Percentiles rank a stretch among this genome's conserved stretches.
phyloP scores from a whole-genome alignment of 495 filamentous ascomycete genomes.

The Cairneyella variabilis region DNA sequence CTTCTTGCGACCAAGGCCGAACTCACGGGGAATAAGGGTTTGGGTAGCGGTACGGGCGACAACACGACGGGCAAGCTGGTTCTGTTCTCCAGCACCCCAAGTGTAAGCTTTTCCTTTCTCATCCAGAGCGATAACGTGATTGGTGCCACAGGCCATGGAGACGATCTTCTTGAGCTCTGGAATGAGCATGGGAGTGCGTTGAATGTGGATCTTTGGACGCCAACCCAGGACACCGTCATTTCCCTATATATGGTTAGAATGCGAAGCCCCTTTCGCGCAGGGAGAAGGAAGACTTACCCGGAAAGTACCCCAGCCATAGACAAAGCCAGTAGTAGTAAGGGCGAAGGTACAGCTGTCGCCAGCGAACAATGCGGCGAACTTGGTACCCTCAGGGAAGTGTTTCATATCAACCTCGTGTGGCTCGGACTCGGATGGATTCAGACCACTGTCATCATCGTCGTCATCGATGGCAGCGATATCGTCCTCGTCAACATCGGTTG shows the following conservation, averaged over 20 bases:
- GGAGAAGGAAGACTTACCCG: conserved; percentile 40
- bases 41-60: conserved; percentile 56
- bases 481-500: conserved; percentile 44
- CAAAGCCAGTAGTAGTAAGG: conserved; percentile 57
- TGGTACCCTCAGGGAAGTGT: conserved; percentile 46
- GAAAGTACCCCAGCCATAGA: conserved; percentile 74
- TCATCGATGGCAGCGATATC: too few species aligned
- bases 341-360: conserved; percentile 61
- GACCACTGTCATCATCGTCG: conserved; percentile 40
- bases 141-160: conserved; percentile 56
- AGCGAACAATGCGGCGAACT: conserved; percentile 57
- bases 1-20: conserved; percentile 60
- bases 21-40: conserved; percentile 63
- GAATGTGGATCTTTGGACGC: conserved; percentile 26
- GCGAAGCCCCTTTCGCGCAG: too few species aligned
- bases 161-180: conserved; percentile 58
- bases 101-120: conserved; percentile 60
- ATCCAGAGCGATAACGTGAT: conserved; percentile 70
- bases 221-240: conserved; percentile 74
- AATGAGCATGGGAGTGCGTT: conserved; percentile 43
- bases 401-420: conserved; percentile 47
- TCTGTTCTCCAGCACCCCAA: conserved; percentile 72
- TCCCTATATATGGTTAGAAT: conserved; percentile 34
- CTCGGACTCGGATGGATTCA: conserved; percentile 58
- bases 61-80: conserved; percentile 69